Evolutionary conservation across 2,329 filamentous ascomycete species (phyloP).

Genomic region (Coniella lustricola): DNA sequence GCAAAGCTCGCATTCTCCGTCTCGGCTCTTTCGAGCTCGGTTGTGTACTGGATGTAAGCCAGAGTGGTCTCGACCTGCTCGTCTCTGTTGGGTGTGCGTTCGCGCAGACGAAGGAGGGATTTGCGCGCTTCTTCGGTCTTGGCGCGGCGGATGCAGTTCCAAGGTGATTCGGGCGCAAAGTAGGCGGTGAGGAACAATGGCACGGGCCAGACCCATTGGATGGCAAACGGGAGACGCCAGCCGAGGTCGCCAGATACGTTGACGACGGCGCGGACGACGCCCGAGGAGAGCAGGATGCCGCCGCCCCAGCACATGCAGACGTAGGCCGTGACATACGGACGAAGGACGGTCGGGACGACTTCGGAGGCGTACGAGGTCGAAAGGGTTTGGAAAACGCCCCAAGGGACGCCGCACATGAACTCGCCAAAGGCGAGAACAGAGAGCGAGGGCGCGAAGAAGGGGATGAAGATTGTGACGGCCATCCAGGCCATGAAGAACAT

Average conservation of each 20-base stretch:
- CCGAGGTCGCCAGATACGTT: constrained; percentile 25
- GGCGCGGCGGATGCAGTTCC: constrained; percentile 27
- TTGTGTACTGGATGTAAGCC: constrained; percentile 21
- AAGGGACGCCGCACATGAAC: constrained; percentile 32
- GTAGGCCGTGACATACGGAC: constrained; percentile 30
- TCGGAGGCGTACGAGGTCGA: constrained; percentile 32
- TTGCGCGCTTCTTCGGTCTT: constrained; percentile 22
- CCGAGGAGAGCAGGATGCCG: constrained; percentile 31
- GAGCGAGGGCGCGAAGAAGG: constrained; percentile 29
- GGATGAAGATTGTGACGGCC: constrained; percentile 30
- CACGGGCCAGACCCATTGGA: constrained; percentile 33
- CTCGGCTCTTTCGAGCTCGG: constrained; percentile 19
- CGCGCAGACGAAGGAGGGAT: constrained; percentile 21
- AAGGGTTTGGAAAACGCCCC: constrained; percentile 30
- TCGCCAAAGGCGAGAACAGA: constrained; percentile 29
- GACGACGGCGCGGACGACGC: constrained; percentile 27
- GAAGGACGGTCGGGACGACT: constrained; percentile 25
- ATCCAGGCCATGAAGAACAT: constrained; percentile 29
- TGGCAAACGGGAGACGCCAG: constrained; percentile 30
- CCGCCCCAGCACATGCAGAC: constrained; percentile 34
- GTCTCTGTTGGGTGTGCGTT: constrained; percentile 20
- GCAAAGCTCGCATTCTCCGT: constrained; percentile 18
- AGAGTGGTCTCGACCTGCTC: constrained; percentile 23
- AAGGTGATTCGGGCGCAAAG: constrained; percentile 33
- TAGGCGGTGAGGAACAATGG: constrained; percentile 26